A percentile compares a stretch with the other conserved stretches of the same genome.
phyloP scores from a whole-genome alignment of 306 rosid species.

The Quercus ilex region DNA sequence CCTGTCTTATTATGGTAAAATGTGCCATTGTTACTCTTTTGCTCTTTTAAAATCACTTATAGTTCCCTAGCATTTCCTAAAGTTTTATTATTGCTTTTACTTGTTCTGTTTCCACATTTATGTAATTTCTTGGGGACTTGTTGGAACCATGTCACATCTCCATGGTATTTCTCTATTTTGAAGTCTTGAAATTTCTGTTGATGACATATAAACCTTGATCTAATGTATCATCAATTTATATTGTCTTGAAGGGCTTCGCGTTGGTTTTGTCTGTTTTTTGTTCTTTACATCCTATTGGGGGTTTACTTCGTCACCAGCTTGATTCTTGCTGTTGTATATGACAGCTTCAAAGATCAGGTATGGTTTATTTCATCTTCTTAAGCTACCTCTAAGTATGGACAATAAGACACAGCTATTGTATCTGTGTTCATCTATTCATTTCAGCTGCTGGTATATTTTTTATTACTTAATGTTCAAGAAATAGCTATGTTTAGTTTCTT shows the following conservation, averaged over 20 bases:
- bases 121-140: not conserved
- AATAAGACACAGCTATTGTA: constrained; percentile 4
- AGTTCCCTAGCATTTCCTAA: not conserved
- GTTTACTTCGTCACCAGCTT: constrained; percentile 93
- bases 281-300: constrained; percentile 86
- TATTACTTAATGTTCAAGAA: not conserved
- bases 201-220: constrained; percentile 1
- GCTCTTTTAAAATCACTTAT: not conserved
- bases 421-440: constrained; percentile 7
- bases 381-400: not conserved
- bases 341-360: constrained; percentile 95
- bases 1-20: not conserved
- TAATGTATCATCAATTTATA: constrained; percentile 15
- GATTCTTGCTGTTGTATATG: constrained; percentile 95
- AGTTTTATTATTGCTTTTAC: not conserved
- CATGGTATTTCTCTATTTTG: not conserved
- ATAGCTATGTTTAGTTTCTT: not conserved
- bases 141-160: not conserved
- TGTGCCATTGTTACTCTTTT: not conserved
- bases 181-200: not conserved
- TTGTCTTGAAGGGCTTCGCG: constrained; percentile 78
- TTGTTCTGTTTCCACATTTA: not conserved
- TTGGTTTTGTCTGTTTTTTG: constrained; percentile 75
- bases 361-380: constrained; percentile 8
- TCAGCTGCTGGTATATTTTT: constrained; percentile 9